Evolutionary conservation across 2,329 filamentous ascomycete genomes (phyloP).

Genomic region (Amauroascus niger): DNA sequence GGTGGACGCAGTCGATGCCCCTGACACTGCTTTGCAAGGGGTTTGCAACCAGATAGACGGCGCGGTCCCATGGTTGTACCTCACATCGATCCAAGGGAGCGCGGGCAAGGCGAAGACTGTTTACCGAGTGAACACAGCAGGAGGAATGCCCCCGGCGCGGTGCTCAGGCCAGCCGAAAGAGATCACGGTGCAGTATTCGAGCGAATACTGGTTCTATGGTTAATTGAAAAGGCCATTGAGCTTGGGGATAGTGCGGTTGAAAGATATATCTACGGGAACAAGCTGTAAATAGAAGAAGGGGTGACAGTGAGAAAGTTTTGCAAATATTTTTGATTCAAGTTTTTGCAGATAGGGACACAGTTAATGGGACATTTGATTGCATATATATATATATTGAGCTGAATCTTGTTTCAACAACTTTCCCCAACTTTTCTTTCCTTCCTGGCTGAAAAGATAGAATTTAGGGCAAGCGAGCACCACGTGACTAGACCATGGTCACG

Average conservation of each 20-base stretch:
- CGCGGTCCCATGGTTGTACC: conserved; percentile 72
- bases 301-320: neutral
- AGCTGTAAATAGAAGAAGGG: neutral
- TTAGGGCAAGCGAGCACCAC: conserved; percentile 7
- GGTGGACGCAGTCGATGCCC: conserved; percentile 52
- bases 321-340: neutral
- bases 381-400: no score
- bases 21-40: conserved; percentile 50
- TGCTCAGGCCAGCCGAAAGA: conserved; percentile 55
- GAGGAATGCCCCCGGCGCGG: conserved; percentile 63
- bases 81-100: conserved; percentile 46
- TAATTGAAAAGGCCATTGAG: no score
- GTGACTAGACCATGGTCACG: neutral
- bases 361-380: neutral
- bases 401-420: no score
- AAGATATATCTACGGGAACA: neutral
- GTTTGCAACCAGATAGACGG: conserved; percentile 49
- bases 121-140: conserved; percentile 75
- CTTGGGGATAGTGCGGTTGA: no score
- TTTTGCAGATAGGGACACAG: no score
- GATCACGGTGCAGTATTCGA: conserved; percentile 70
- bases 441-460: no score
- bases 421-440: no score
- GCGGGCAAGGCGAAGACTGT: conserved; percentile 61
- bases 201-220: conserved; percentile 61